A percentile compares a stretch with the other conserved stretches of the same genome.
Evolutionary conservation across 1,284 basidiomycete genomes (phyloP).

Genomic region (Heterobasidion occidentale): DNA sequence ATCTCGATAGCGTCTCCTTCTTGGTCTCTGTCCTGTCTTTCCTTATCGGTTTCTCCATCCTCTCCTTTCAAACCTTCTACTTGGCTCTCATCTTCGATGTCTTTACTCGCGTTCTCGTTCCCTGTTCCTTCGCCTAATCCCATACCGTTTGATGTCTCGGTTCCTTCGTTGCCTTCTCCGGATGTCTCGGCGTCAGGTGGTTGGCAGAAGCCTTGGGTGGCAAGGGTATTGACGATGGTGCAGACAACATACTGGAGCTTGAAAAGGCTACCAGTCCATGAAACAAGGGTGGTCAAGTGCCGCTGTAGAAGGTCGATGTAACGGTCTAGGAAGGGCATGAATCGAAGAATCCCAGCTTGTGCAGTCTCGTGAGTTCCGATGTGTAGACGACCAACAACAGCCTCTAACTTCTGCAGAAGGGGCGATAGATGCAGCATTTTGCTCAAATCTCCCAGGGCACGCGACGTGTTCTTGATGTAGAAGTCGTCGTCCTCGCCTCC

Average conservation of each 20-base stretch:
- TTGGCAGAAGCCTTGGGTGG: conserved; percentile 88
- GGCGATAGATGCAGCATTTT: conserved; percentile 22
- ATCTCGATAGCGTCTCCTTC: conserved; percentile 71
- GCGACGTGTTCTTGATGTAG: conserved; percentile 21
- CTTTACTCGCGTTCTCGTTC: conserved; percentile 81
- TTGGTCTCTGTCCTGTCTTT: conserved; percentile 48
- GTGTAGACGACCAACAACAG: conserved; percentile 24
- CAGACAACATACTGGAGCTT: conserved; percentile 81
- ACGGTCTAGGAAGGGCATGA: conserved; percentile 59
- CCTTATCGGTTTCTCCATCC: conserved; percentile 45
- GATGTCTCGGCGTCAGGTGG: conserved; percentile 61
- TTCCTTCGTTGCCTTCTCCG: conserved; percentile 41
- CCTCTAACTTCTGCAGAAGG: conserved; percentile 28
- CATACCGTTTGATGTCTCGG: conserved; percentile 62
- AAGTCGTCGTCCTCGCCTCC: conserved; percentile 24
- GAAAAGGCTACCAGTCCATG: conserved; percentile 75
- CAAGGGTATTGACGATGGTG: conserved; percentile 67
- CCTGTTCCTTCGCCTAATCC: conserved; percentile 86
- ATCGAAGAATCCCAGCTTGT: conserved; percentile 26
- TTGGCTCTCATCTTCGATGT: conserved; percentile 93
- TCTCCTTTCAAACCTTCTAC: conserved; percentile 89
- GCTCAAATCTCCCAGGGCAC: conserved; percentile 16
- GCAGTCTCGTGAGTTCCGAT: conserved; percentile 18
- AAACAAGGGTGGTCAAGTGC: conserved; percentile 46
- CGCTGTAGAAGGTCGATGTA: conserved; percentile 48